phyloP scores from a whole-genome alignment of 441 rosid species.

The Metrosideros polymorpha region DNA sequence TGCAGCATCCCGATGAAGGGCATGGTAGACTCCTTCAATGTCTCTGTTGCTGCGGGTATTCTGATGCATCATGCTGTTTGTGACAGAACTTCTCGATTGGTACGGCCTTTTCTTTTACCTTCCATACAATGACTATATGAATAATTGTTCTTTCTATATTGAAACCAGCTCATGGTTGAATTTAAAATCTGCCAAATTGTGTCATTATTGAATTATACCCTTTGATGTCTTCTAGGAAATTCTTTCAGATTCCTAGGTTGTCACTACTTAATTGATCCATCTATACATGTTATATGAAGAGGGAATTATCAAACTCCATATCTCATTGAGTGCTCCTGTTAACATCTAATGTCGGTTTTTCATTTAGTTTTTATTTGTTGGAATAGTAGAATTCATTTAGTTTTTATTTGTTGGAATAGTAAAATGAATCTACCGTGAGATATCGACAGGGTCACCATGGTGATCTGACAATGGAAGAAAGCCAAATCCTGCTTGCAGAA shows the following conservation, averaged over 20 bases:
- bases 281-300: neutral
- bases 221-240: neutral
- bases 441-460: constrained; percentile 66
- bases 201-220: neutral
- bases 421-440: neutral
- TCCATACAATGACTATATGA: neutral
- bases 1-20: constrained; percentile 97
- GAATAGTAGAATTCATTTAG: neutral
- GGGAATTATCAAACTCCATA: neutral
- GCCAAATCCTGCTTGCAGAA: constrained; percentile 73
- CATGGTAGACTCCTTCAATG: constrained; percentile 97
- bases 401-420: neutral
- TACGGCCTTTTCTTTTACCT: constrained; percentile 8
- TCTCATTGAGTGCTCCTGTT: neutral
- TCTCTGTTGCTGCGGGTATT: constrained; percentile 93
- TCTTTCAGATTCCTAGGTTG: neutral
- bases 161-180: neutral
- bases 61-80: constrained; percentile 88
- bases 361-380: neutral
- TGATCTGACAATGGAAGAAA: constrained; percentile 62
- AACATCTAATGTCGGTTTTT: neutral
- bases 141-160: neutral
- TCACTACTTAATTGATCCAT: neutral
- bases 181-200: neutral
- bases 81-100: constrained; percentile 76